Evolutionary conservation across 163 green algal genomes (phyloP), one percentile per base, ranked within the genome.

Genomic region (Chlorella variabilis): DNA sequence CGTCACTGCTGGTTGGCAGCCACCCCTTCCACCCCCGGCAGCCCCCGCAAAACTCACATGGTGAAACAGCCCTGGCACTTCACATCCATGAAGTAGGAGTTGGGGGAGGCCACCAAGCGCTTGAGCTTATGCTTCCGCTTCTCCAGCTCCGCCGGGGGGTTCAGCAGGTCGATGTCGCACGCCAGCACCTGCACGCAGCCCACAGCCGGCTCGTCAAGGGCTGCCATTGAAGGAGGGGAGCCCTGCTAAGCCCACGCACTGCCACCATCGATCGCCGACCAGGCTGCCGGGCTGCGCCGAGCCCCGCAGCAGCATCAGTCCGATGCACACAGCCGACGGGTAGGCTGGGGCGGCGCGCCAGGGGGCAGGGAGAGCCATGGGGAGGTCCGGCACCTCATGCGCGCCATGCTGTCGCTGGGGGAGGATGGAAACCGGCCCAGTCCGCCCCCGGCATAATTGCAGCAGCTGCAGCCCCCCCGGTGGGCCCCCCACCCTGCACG

Each of bases 71-170:
- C 96, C 87, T 97, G 93, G 94, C 97, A 99, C 92, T 99, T 99
- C 67, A 99, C 97, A 90, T 99, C 97, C 96, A 98, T 99, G 93
- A 99, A 98, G 89, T 96, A 98, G n/a, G 83, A 95, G 93, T 98
- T 99, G 39, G 96, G 95, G 42, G 86, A 93, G 87, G 97, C 94
- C 48, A 99, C 95, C 78, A 99, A 86, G 13, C 97, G 90, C 93
- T 99, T 99, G 51, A 98, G 89, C 94, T 99, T 99, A 92, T 99
- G 96, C 93, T 97, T 98, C 34, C 82, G 79, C 90, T 97, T 97
- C 87, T 99, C 97, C 73, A 97, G 86, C 80, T 87, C 96, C 80
- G 92, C 91, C 31, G 97, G 96, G 77, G 97, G 97, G 91, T 99
- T 95, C 38, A 99, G 93, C 73, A 99, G 90, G 86, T 99, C 97